Evolutionary conservation across 176 grass and related monocot genomes (phyloP).

Genomic region (Dendrocalamus sinicus): DNA sequence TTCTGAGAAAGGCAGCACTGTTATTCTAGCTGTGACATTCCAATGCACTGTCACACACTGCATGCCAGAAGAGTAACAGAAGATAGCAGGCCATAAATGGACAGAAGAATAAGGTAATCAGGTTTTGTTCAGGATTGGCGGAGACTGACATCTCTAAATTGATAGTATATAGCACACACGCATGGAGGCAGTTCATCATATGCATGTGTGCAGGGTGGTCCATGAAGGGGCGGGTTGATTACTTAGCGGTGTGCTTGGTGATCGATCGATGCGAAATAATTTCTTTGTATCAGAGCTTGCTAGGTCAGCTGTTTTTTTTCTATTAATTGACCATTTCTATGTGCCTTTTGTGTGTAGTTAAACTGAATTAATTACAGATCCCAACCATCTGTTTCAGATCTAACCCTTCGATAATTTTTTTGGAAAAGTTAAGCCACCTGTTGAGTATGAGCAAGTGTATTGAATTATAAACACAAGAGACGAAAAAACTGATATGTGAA

Average conservation of each 20-base stretch:
- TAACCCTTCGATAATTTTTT: neutral
- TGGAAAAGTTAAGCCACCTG: neutral
- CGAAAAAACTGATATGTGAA: neutral
- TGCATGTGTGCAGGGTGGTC: conserved; percentile 37
- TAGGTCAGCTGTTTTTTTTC: neutral
- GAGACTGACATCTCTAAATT: conserved; percentile 22
- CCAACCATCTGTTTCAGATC: neutral
- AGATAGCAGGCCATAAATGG: neutral
- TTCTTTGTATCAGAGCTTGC: neutral
- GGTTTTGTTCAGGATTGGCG: conserved; percentile 1
- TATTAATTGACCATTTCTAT: neutral
- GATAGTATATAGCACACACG: neutral
- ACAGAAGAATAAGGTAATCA: conserved; percentile 7
- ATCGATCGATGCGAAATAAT: conserved; percentile 22
- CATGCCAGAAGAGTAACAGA: conserved; percentile 37
- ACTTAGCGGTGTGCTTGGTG: conserved; percentile 32
- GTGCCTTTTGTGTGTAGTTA: neutral
- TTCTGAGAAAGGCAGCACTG: neutral
- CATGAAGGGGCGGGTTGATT: conserved; percentile 29
- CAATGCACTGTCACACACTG: neutral
- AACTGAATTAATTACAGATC: neutral
- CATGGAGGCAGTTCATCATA: conserved; percentile 36
- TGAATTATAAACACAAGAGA: neutral
- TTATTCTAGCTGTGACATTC: neutral
- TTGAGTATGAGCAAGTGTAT: neutral